These are phyloP conservation scores for Cladosporium colombiae DNA, from an alignment of 2,329 filamentous ascomycete species.

Conservation along the genomic window DNA sequence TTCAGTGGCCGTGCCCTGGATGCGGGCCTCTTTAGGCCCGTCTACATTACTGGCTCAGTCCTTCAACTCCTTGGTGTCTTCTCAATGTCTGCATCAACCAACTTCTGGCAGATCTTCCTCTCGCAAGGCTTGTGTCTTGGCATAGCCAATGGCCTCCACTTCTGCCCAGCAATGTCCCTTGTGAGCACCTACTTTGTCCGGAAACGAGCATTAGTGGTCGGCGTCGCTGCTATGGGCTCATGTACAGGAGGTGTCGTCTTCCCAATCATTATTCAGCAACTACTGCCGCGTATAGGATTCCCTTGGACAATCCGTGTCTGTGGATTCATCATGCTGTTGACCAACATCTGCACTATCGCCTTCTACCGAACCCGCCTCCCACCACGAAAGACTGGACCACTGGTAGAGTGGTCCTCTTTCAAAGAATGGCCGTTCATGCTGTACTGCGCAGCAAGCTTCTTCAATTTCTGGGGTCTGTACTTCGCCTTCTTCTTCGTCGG, in stretches of 20 bases:
- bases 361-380: constrained; percentile 43
- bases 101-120: constrained; percentile 57
- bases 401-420: constrained; percentile 47
- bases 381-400: constrained; percentile 44
- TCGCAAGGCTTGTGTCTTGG: constrained; percentile 55
- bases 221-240: constrained; percentile 60
- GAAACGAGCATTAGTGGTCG: constrained; percentile 59
- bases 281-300: constrained; percentile 55
- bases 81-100: constrained; percentile 52
- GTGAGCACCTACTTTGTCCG: constrained; percentile 66
- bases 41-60: constrained; percentile 47
- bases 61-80: constrained; percentile 55
- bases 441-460: constrained; percentile 50
- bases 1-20: constrained; percentile 57
- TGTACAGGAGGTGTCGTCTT: constrained; percentile 58
- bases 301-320: constrained; percentile 56
- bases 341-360: constrained; percentile 33
- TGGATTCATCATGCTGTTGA: constrained; percentile 48
- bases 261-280: constrained; percentile 52
- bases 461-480: constrained; percentile 41
- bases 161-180: constrained; percentile 64
- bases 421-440: constrained; percentile 44
- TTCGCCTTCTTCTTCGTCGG: constrained; percentile 47
- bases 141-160: constrained; percentile 62
- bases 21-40: constrained; percentile 48